A percentile compares a stretch with the other conserved stretches of the same genome.
These are phyloP conservation scores for Nakazawaea wyomingensis DNA, from an alignment of 805 yeast genomes.

Conservation along the genomic window DNA sequence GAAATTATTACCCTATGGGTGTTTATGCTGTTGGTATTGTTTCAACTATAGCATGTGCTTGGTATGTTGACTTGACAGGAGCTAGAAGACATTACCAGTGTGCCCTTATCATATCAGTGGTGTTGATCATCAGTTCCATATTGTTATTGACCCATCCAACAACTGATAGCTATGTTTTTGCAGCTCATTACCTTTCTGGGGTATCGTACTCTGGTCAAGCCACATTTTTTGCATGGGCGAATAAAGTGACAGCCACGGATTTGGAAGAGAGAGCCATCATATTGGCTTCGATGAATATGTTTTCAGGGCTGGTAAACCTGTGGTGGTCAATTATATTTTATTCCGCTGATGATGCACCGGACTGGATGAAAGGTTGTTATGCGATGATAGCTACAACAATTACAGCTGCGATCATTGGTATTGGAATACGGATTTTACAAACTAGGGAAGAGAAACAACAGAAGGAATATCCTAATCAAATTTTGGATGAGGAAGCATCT, in stretches of 20 bases:
- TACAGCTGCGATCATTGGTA: constrained; percentile 35
- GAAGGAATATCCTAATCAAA: not conserved
- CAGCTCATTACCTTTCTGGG: constrained; percentile 54
- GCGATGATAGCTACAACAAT: constrained; percentile 52
- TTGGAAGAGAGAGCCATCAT: constrained; percentile 60
- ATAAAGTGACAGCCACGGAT: constrained; percentile 40
- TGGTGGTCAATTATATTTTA: constrained; percentile 59
- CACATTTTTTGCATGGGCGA: constrained; percentile 37
- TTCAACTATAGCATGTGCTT: constrained; percentile 38
- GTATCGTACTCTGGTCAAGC: constrained; percentile 39
- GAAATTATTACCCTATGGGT: constrained; percentile 54
- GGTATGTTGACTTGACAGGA: constrained; percentile 37
- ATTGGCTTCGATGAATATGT: constrained; percentile 62
- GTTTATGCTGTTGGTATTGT: constrained; percentile 45
- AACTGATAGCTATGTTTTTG: constrained; percentile 34
- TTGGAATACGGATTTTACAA: constrained; percentile 38
- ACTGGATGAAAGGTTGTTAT: constrained; percentile 46
- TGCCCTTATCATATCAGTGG: constrained; percentile 37
- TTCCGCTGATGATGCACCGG: constrained; percentile 46
- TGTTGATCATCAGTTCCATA: constrained; percentile 42
- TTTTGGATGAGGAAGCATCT: not conserved
- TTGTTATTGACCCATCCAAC: constrained; percentile 39
- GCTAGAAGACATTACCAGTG: constrained; percentile 47
- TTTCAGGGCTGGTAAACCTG: constrained; percentile 56
- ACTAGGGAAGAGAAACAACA: constrained; percentile 25